Evolutionary conservation across 2,329 filamentous ascomycete genomes (phyloP).

Genomic region (Curvularia sp.): DNA sequence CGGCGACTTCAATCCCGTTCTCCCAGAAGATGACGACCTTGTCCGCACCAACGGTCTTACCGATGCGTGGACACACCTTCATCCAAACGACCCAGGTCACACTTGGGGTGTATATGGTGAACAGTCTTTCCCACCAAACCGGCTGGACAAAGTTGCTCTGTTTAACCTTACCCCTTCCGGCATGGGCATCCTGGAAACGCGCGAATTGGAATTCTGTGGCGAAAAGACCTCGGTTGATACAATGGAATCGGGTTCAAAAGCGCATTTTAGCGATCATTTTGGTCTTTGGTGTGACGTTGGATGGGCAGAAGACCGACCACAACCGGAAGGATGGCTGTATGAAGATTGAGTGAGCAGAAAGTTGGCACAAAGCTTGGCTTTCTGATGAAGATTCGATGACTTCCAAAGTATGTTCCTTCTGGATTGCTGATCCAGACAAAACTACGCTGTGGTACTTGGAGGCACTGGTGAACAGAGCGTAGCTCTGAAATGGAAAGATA

Average conservation of each 20-base stretch:
- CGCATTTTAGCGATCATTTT: slow-evolving; percentile 14
- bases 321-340: background rate
- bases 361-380: no score
- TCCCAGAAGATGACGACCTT: slow-evolving; percentile 11
- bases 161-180: background rate
- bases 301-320: slow-evolving; percentile 7
- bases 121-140: slow-evolving; percentile 6
- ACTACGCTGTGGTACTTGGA: no score
- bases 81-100: slow-evolving; percentile 1
- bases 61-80: slow-evolving; percentile 8
- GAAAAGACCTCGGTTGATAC: background rate
- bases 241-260: background rate
- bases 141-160: slow-evolving; percentile 11
- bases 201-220: background rate
- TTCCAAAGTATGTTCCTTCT: no score
- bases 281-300: slow-evolving; percentile 7
- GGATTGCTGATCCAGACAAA: no score
- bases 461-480: no score
- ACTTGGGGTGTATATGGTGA: slow-evolving; percentile 15
- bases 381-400: no score
- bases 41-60: slow-evolving; percentile 1
- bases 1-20: slow-evolving; percentile 12
- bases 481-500: no score
- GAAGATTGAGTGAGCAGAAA: background rate
- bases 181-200: slow-evolving; percentile 9